Conservation (phyloP, 352 stramenopile genomes). For the Lagenidium sp. region DNA sequence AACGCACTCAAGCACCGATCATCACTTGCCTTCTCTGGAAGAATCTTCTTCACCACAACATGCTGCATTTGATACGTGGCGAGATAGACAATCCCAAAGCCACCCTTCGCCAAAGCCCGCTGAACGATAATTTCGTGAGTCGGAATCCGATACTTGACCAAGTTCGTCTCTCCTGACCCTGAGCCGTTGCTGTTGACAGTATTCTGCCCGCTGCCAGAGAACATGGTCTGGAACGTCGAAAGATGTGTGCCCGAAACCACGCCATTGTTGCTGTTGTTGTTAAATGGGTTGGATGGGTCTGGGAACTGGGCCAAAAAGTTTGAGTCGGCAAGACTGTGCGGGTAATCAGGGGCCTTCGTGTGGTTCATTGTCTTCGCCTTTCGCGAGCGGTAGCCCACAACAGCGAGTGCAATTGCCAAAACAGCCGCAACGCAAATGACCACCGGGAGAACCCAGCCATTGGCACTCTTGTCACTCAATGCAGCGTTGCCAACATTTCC, state of each 20-base stretch:
- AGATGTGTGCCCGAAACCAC: too few relatives aligned
- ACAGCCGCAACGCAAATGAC: not conserved
- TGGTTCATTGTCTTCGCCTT: not conserved
- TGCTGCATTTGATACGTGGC: slow-evolving; percentile 41
- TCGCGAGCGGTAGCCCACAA: not conserved
- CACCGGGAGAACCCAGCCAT: not conserved
- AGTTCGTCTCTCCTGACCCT: slow-evolving; percentile 22
- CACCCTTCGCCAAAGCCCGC: slow-evolving; percentile 48
- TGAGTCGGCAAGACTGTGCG: too few relatives aligned
- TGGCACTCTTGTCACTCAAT: not conserved
- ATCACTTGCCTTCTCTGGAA: slow-evolving; percentile 74
- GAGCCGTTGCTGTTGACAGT: not conserved
- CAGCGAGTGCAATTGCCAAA: not conserved
- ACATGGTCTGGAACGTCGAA: not conserved
- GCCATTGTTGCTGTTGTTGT: too few relatives aligned
- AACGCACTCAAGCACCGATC: slow-evolving; percentile 60
- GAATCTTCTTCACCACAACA: slow-evolving; percentile 78
- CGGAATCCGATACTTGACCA: slow-evolving; percentile 60
- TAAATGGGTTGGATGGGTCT: too few relatives aligned
- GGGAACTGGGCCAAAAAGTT: too few relatives aligned
- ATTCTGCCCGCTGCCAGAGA: not conserved
- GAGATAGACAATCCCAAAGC: slow-evolving; percentile 60
- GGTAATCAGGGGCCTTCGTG: too few relatives aligned
- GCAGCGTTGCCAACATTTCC: not conserved
- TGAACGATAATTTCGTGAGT: slow-evolving; percentile 43